Base-by-base conservation (phyloP, 2,329 filamentous ascomycete species). In the Leptographium lundbergii region DNA sequence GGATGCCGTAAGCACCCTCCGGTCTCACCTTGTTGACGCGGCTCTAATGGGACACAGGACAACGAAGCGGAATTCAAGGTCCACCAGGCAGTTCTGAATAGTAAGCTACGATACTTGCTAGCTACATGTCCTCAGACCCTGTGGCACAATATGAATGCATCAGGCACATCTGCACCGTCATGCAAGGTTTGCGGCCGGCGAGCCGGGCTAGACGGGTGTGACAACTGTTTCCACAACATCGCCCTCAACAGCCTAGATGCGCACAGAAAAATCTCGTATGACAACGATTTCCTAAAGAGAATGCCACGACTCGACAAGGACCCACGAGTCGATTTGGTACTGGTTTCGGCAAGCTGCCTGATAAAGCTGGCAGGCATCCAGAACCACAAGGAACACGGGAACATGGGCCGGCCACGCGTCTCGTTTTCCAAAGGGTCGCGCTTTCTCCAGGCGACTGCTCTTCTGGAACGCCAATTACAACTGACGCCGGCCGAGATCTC, bases 381-480 rank as follows among this genome's bases (percentile, higher is more conserved):
- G 7, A 14, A 29, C 27, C 62, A 61, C 7, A 14, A 29, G 19
- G 29, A 9, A 1, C 9, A 34, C 3, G 17, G 32, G 19, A 14
- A 32, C 1, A 24, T 13, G 10, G 54, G 61, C 7, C 45, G 27
- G n/a, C 29, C 50, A 9, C 60, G 53, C 60, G 57, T 68, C 45
- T 61, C 63, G 7, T 60, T 59, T 47, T 61, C 66, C 3, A 62
- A 73, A 25, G 59, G 68, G 0, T 60, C 66, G 4, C 61, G 68
- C 11, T 70, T 82, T 22, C 66, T 82, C 0, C 77, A 77, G 53
- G 80, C 79, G 0, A 68, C 77, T 1, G 60, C 76, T 0, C 66
- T 82, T 5, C 71, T 83, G 0, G 78, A 82, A 36, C 70, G 74
- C 14, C 78, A 81, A 60, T 70, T 77, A 6, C 67, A 67, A n/a